Conservation (phyloP, 441 rosid genomes). For the Francoa sonchifolia region DNA sequence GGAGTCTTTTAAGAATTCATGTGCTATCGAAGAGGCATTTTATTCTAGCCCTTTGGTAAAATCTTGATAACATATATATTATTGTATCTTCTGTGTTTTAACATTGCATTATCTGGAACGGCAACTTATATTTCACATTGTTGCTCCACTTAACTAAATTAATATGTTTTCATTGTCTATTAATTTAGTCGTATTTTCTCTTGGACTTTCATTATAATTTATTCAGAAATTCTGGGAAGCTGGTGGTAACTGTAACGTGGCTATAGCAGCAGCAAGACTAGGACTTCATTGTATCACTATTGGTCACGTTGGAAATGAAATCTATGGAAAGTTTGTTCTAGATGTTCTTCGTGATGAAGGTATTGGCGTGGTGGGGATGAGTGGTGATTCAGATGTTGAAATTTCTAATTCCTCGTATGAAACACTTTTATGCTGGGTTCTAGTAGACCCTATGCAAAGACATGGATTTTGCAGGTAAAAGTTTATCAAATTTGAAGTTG, state of each 20-base stretch:
- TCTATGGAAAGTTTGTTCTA: constrained; percentile 68
- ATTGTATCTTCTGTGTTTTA: not conserved
- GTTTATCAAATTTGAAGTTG: not conserved
- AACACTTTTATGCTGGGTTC: constrained; percentile 94
- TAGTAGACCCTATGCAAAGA: constrained; percentile 73
- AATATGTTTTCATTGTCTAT: not conserved
- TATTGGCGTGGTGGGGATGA: constrained; percentile 48
- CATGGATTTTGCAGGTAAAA: constrained; percentile 98
- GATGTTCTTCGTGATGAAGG: constrained; percentile 78
- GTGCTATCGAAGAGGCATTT: too few species aligned
- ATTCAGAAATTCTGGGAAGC: constrained; percentile 82
- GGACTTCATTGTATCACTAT: constrained; percentile 69
- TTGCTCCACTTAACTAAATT: not conserved
- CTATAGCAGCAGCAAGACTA: constrained; percentile 88
- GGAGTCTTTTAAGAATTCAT: too few species aligned
- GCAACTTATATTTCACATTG: not conserved
- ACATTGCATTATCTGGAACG: not conserved
- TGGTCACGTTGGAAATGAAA: constrained; percentile 79
- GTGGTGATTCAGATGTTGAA: constrained; percentile 28
- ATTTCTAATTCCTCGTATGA: constrained; percentile 32
- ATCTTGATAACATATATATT: not conserved
- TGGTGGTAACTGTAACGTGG: constrained; percentile 96
- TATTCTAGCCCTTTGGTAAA: too few species aligned
- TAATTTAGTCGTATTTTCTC: not conserved
- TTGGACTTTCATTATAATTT: constrained; percentile 12